Percentiles rank a stretch among this genome's conserved stretches.
Conservation (phyloP, 2,329 filamentous ascomycete genomes). For the Tolypocladium sp. region DNA sequence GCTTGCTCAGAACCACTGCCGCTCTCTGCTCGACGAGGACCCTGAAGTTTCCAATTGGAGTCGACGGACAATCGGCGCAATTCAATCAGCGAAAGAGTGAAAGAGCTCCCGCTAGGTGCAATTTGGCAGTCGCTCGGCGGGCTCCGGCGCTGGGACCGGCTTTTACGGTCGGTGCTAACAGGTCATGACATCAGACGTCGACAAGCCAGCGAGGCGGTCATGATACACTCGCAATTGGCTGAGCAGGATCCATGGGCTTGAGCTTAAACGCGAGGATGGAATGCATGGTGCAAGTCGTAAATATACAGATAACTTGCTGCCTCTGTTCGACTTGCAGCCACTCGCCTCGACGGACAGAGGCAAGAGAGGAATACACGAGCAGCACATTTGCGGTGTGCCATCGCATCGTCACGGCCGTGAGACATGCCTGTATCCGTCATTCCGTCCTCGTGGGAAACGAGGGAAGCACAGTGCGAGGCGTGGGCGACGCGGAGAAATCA, state of each 20-base stretch:
- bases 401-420: background rate
- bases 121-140: background rate
- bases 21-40: background rate
- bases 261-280: background rate
- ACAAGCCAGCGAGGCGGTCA: background rate
- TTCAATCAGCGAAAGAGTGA: background rate
- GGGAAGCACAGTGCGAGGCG: background rate
- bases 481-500: background rate
- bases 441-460: background rate
- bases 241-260: background rate
- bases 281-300: background rate
- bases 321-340: background rate
- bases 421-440: background rate
- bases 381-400: background rate
- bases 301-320: no score
- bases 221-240: background rate
- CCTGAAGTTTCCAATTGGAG: background rate
- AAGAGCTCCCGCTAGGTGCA: background rate
- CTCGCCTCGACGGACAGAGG: background rate
- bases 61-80: background rate
- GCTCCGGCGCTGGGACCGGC: slow-evolving; percentile 1
- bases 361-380: background rate
- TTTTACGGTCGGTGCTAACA: slow-evolving; percentile 1
- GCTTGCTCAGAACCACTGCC: background rate
- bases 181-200: background rate